Evolutionary conservation across 2,329 filamentous ascomycete species (phyloP).

Genomic region (Exophiala xenobiotica): DNA sequence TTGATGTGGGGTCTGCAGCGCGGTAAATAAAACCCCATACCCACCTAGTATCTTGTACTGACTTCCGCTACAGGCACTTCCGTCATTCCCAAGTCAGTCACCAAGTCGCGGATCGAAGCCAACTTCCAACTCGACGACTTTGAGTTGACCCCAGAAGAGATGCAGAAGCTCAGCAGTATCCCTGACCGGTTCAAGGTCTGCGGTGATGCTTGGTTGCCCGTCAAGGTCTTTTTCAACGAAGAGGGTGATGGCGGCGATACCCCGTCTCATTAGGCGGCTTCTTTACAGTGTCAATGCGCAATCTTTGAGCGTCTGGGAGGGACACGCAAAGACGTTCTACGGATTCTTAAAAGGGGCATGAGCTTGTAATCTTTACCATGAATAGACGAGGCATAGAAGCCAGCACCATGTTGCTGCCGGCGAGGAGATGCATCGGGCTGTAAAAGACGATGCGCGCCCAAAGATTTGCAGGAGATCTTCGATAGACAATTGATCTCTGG

Average conservation of each 20-base stretch:
- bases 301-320: not conserved
- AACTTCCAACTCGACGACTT: constrained; percentile 78
- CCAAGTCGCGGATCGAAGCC: constrained; percentile 67
- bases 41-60: not conserved
- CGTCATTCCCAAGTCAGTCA: constrained; percentile 84
- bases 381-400: not conserved
- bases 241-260: constrained; percentile 25
- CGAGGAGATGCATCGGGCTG: not conserved
- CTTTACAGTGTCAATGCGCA: not conserved
- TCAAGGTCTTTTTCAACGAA: constrained; percentile 70
- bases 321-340: not conserved
- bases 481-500: not conserved
- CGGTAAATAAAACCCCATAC: not conserved
- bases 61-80: constrained; percentile 59
- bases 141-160: constrained; percentile 69
- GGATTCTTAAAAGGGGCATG: not conserved
- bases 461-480: not conserved
- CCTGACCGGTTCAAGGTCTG: constrained; percentile 81
- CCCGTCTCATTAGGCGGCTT: constrained; percentile 19
- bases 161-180: constrained; percentile 65
- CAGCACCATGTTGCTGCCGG: not conserved
- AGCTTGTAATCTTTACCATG: not conserved
- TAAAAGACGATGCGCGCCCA: not conserved
- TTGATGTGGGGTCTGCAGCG: constrained; percentile 78
- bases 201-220: constrained; percentile 59